phyloP scores from a whole-genome alignment of 352 stramenopile species.

The Phytophthora tentaculata region DNA sequence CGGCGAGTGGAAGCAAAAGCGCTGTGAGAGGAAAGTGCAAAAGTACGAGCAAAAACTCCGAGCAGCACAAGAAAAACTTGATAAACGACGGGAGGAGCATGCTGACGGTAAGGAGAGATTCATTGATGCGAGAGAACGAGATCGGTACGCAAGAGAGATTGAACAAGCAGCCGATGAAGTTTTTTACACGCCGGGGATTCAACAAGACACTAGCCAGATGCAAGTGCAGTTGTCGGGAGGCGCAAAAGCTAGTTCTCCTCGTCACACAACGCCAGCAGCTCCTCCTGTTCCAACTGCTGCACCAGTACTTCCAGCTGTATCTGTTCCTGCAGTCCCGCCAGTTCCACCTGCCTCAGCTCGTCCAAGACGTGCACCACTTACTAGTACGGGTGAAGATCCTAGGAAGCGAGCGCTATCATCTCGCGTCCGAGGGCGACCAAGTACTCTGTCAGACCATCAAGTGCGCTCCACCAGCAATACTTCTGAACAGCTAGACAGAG shows the following conservation, averaged over 20 bases:
- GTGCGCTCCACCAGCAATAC: constrained; percentile 13
- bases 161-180: constrained; percentile 30
- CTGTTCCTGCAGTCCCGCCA: not conserved
- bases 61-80: constrained; percentile 20
- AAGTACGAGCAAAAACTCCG: constrained; percentile 35
- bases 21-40: constrained; percentile 26
- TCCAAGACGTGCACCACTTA: not conserved
- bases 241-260: constrained; percentile 12
- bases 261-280: not conserved
- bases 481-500: constrained; percentile 16
- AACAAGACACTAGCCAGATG: not conserved
- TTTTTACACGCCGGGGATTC: constrained; percentile 11
- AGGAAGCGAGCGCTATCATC: constrained; percentile 34
- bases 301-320: not conserved
- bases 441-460: constrained; percentile 25
- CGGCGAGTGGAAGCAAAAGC: constrained; percentile 29
- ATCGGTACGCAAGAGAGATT: constrained; percentile 38
- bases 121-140: constrained; percentile 38
- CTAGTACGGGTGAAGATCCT: constrained; percentile 22
- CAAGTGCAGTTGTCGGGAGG: constrained; percentile 6
- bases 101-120: constrained; percentile 10
- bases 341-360: too few species aligned
- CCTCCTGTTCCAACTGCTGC: constrained; percentile 3
- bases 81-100: constrained; percentile 9
- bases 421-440: constrained; percentile 24